phyloP scores from a whole-genome alignment of 257 asterid species.

The Cinchona pubescens region DNA sequence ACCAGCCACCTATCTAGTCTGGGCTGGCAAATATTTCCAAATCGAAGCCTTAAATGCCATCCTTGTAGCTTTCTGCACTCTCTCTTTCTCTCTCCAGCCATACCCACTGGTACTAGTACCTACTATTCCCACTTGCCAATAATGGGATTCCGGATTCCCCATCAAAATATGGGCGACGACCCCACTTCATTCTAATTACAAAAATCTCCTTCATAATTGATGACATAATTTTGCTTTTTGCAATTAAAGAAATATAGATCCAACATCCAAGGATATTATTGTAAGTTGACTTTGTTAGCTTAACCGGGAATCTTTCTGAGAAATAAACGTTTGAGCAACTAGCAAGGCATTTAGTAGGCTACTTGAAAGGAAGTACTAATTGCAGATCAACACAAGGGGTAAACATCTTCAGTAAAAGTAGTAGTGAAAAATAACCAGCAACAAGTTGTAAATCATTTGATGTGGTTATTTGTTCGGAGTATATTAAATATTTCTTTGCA shows the following conservation, averaged over 20 bases:
- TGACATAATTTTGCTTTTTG: too few relatives aligned
- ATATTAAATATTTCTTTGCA: too few relatives aligned
- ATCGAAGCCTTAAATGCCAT: constrained; percentile 52
- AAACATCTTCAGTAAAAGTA: too few relatives aligned
- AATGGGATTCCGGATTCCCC: constrained; percentile 27
- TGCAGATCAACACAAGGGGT: neutral
- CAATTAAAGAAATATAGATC: too few relatives aligned
- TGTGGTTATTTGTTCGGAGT: too few relatives aligned
- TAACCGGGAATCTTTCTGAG: neutral
- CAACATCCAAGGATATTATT: neutral
- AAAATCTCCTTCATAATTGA: neutral
- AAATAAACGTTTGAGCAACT: neutral
- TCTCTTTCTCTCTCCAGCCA: constrained; percentile 12
- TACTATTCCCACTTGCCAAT: constrained; percentile 19
- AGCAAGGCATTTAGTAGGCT: too few relatives aligned
- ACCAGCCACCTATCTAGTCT: constrained; percentile 51
- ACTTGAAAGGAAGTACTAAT: neutral
- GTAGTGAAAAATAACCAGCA: too few relatives aligned
- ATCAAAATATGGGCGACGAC: neutral
- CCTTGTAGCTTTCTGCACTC: constrained; percentile 28
- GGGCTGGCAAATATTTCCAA: constrained; percentile 39
- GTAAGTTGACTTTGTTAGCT: neutral
- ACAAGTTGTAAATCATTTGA: too few relatives aligned
- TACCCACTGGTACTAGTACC: neutral
- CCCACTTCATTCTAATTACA: neutral